Evolutionary conservation across 2,329 filamentous ascomycete genomes (phyloP).

Genomic region (Chaetomium olivaceum): DNA sequence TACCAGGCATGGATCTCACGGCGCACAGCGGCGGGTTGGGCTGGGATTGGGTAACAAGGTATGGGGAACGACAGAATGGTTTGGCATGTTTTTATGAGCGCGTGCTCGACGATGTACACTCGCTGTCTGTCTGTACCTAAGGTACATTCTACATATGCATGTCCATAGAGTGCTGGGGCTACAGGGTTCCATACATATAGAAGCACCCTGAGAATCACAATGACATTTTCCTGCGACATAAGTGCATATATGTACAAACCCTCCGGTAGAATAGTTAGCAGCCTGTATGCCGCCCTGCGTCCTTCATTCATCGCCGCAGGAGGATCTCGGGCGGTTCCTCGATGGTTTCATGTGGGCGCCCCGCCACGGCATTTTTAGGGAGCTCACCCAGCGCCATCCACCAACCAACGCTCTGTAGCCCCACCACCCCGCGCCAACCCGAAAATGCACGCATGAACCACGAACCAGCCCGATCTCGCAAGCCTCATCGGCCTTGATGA

Average conservation of each 20-base stretch:
- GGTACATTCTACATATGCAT: not conserved
- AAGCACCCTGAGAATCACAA: not conserved
- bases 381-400: slow-evolving; percentile 24
- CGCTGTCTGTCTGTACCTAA: not conserved
- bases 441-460: slow-evolving; percentile 16
- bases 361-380: slow-evolving; percentile 23
- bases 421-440: slow-evolving; percentile 11
- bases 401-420: slow-evolving; percentile 10
- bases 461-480: not conserved
- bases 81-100: not conserved
- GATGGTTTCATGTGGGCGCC: slow-evolving; percentile 13
- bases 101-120: not conserved
- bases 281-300: not conserved
- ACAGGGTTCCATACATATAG: not conserved
- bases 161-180: not conserved
- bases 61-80: not conserved
- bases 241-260: not conserved
- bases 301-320: not conserved
- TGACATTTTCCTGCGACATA: too few species aligned
- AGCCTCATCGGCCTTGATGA: not conserved
- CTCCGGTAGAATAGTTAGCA: not conserved
- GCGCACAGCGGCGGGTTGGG: not conserved
- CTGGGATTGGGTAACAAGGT: not conserved
- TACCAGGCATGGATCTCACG: not conserved
- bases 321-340: not conserved